Conservation (phyloP, 345 rosid species). For the Syzygium aqueum region DNA sequence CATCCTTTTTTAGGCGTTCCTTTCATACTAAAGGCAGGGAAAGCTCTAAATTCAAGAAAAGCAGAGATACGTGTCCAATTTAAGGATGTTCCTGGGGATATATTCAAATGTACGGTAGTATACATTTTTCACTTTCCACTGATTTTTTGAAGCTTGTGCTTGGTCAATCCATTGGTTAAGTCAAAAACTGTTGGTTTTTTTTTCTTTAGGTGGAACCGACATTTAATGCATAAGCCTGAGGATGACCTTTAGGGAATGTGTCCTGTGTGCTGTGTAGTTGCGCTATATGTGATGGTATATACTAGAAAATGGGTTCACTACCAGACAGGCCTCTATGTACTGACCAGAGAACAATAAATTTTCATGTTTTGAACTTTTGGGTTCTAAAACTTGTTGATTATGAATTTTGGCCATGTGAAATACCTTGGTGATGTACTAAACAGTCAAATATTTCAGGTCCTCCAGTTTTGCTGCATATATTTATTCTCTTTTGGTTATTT, state of each 20-base stretch:
- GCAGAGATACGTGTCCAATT: conserved; percentile 98
- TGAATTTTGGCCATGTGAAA: not conserved
- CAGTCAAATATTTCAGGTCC: not conserved
- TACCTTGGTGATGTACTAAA: not conserved
- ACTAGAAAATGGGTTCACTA: not conserved
- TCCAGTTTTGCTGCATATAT: not conserved
- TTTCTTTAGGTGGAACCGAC: not conserved
- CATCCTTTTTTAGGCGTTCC: conserved; percentile 70
- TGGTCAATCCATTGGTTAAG: not conserved
- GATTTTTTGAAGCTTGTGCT: not conserved
- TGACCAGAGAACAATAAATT: not conserved
- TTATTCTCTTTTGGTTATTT: not conserved
- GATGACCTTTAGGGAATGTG: not conserved
- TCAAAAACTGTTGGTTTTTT: not conserved
- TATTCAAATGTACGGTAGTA: conserved; percentile 58
- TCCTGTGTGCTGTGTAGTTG: not conserved
- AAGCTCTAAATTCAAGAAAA: conserved; percentile 92
- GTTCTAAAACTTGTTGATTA: not conserved
- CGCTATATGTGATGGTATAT: not conserved
- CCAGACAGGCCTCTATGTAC: not conserved
- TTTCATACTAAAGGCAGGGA: conserved; percentile 92
- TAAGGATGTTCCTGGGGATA: conserved; percentile 98
- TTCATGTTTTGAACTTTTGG: not conserved
- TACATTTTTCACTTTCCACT: not conserved
- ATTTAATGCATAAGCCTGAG: not conserved